phyloP scores from a whole-genome alignment of 2,329 filamentous ascomycete species.

The Colletotrichum sidae region DNA sequence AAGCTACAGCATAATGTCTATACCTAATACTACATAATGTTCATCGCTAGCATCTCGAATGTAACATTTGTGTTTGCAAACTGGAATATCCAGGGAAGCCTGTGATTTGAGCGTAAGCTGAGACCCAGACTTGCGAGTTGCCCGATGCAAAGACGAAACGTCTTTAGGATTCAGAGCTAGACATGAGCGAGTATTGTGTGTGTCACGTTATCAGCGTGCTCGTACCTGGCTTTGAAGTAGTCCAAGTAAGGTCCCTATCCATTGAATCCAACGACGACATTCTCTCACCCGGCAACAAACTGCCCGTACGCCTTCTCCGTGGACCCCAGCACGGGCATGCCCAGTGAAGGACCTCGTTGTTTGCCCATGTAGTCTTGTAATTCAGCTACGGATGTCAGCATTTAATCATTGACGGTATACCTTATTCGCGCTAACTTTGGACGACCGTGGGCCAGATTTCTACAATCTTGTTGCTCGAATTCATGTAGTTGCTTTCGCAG shows the following conservation, averaged over 20 bases:
- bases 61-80: not conserved
- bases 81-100: too few species aligned
- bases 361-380: slow-evolving; percentile 40
- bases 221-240: not conserved
- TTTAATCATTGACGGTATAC: slow-evolving; percentile 39
- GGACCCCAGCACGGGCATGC: slow-evolving; percentile 46
- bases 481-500: slow-evolving; percentile 47
- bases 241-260: slow-evolving; percentile 9
- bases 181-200: not conserved
- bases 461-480: slow-evolving; percentile 48
- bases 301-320: slow-evolving; percentile 49
- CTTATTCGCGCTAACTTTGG: slow-evolving; percentile 43
- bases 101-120: too few species aligned
- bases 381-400: slow-evolving; percentile 35
- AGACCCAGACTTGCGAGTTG: too few species aligned
- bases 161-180: not conserved
- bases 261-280: slow-evolving; percentile 39
- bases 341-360: slow-evolving; percentile 35
- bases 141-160: too few species aligned
- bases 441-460: slow-evolving; percentile 51
- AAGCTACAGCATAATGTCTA: too few species aligned
- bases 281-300: slow-evolving; percentile 48
- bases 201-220: not conserved
- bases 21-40: too few species aligned
- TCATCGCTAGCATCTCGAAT: too few species aligned